phyloP scores from a whole-genome alignment of 805 yeast genomes.

The Brettanomyces anomalus region DNA sequence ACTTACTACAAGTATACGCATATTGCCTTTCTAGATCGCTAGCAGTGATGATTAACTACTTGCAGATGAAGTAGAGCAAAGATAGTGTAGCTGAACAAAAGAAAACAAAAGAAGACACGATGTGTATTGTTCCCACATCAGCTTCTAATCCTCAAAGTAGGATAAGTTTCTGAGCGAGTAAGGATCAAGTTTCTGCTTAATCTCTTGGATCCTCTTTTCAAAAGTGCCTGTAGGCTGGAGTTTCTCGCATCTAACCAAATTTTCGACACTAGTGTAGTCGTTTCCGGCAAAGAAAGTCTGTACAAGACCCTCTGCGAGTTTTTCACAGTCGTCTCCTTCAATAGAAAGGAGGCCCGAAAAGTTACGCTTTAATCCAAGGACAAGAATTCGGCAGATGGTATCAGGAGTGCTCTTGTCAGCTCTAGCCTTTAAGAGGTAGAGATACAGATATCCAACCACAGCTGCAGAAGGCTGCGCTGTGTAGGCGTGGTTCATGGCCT shows the following conservation, averaged over 20 bases:
- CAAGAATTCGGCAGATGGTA: constrained; percentile 19
- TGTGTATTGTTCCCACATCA: too few relatives aligned
- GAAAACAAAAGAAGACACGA: background rate
- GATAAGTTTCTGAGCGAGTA: constrained; percentile 10
- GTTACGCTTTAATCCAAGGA: constrained; percentile 14
- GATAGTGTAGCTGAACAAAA: background rate
- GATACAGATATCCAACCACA: constrained; percentile 14
- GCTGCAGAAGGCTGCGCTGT: constrained; percentile 5
- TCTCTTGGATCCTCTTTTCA: constrained; percentile 4
- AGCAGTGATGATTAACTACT: too few relatives aligned
- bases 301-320: background rate
- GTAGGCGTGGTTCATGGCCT: constrained; percentile 24
- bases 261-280: constrained; percentile 11
- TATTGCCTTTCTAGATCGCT: too few relatives aligned
- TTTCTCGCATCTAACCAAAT: constrained; percentile 1
- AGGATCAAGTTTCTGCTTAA: constrained; percentile 12
- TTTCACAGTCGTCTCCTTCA: constrained; percentile 6
- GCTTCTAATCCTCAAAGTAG: constrained; percentile 8
- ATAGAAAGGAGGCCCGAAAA: constrained; percentile 8
- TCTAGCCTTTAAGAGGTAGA: constrained; percentile 8
- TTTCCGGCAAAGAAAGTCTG: constrained; percentile 8
- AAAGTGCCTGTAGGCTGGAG: background rate
- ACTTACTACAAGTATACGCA: too few relatives aligned
- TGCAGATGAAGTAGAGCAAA: too few relatives aligned
- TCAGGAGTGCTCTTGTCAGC: constrained; percentile 9